Conservation (phyloP, 2,329 filamentous ascomycete genomes). For the Talaromyces pinophilus region DNA sequence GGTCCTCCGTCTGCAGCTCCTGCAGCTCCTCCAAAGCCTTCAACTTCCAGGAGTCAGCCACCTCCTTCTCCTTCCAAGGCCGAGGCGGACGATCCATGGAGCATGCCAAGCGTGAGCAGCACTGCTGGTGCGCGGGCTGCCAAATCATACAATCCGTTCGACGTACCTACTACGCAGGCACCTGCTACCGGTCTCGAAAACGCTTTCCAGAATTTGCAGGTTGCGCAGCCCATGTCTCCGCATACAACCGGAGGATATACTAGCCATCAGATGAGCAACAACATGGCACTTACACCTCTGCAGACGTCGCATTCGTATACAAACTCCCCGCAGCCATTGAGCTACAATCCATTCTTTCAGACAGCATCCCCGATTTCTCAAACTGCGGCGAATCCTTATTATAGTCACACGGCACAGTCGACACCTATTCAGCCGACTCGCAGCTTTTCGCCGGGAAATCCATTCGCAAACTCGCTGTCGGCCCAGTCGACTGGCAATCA, state of each 20-base stretch:
- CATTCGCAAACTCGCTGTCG: constrained; percentile 39
- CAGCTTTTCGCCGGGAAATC: constrained; percentile 33
- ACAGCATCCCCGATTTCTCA: constrained; percentile 32
- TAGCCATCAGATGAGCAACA: constrained; percentile 40
- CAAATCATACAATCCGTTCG: constrained; percentile 69
- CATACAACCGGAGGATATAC: constrained; percentile 69
- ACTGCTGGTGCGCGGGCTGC: constrained; percentile 22
- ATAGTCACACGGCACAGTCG: constrained; percentile 20
- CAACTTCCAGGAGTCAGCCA: constrained; percentile 26
- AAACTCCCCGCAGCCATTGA: constrained; percentile 39
- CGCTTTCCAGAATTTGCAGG: constrained; percentile 73
- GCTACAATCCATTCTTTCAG: constrained; percentile 50
- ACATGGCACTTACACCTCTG: constrained; percentile 44
- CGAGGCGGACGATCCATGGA: constrained; percentile 66
- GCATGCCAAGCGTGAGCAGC: constrained; percentile 21
- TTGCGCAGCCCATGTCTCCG: constrained; percentile 71
- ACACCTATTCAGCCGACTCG: constrained; percentile 28
- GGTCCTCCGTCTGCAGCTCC: constrained; percentile 45
- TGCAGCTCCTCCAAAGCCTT: constrained; percentile 58
- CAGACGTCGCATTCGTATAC: constrained; percentile 39
- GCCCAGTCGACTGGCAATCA: constrained; percentile 26
- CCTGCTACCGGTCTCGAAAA: constrained; percentile 55
- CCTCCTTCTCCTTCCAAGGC: constrained; percentile 43
- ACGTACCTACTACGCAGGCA: constrained; percentile 39
- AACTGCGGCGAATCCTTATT: constrained; percentile 29